A percentile compares a stretch with the other conserved stretches of the same genome.
Evolutionary conservation across 2,329 filamentous ascomycete species (phyloP).

Genomic region (Scytalidium lignicola): DNA sequence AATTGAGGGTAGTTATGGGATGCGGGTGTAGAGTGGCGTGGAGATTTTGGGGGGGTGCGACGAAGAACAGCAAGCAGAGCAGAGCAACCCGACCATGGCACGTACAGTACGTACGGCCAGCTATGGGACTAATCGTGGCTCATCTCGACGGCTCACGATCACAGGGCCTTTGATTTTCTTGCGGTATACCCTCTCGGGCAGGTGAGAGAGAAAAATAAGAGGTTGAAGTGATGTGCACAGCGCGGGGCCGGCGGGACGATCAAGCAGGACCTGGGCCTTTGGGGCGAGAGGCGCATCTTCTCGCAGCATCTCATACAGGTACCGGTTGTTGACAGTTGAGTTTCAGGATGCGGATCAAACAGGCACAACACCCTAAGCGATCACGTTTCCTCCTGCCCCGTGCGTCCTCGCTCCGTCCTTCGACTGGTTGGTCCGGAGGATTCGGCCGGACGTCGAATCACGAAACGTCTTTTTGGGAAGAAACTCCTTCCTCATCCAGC

Average conservation of each 20-base stretch:
- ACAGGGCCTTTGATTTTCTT: no score
- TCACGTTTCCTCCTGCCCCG: conserved; percentile 9
- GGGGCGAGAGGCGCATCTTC: conserved; percentile 8
- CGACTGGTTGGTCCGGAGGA: background rate
- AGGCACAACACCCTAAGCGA: conserved; percentile 12
- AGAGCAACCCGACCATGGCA: no score
- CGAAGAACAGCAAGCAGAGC: no score
- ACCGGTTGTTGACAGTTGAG: conserved; percentile 4
- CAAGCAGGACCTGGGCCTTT: conserved; percentile 8
- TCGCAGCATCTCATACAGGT: background rate
- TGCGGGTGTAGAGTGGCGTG: background rate
- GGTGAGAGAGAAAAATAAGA: background rate
- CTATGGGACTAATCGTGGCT: no score
- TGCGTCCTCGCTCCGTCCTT: conserved; percentile 1
- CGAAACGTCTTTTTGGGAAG: background rate
- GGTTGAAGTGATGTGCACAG: conserved; percentile 3
- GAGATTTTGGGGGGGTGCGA: no score
- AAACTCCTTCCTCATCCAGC: background rate
- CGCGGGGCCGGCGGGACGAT: conserved; percentile 13
- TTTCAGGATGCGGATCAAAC: conserved; percentile 24
- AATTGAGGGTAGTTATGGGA: background rate
- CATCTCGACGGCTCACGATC: no score
- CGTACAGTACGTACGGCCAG: no score
- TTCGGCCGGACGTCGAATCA: background rate
- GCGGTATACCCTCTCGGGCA: background rate